Base-by-base conservation (phyloP, 139 green algal genomes). In the Diplosphaera chodatii region DNA sequence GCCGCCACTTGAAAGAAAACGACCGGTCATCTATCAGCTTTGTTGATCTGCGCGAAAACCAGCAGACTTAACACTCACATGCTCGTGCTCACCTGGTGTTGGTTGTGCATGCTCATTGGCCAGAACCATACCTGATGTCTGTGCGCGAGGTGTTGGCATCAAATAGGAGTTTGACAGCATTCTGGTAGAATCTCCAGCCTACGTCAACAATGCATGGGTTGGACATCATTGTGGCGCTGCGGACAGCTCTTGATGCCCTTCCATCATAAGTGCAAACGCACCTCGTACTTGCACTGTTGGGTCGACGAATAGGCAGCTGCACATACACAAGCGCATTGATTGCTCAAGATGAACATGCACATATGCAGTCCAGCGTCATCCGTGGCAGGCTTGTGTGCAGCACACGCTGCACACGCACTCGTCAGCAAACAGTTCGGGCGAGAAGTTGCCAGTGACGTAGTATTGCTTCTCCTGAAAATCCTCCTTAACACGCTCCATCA, bases 81-180 rank as follows among this genome's bases (percentile, higher is more conserved):
- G n/a, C n/a, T n/a, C n/a, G n/a, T n/a, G n/a, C n/a, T n/a, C n/a
- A n/a, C n/a, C n/a, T n/a, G n/a, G n/a, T n/a, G n/a, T n/a, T n/a
- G n/a, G n/a, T n/a, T n/a, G n/a, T n/a, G n/a, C n/a, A n/a, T n/a
- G n/a, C n/a, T n/a, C n/a, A n/a, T n/a, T 23, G 4, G 3, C 8
- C 25, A 74, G 72, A 20, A 69, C 18, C 3, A 82, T 64, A 77
- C 20, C 86, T 81, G 41, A 89, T 70, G 34, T 89, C 83, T 20
- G 83, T 80, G 8, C 70, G 71, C 1, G 76, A 84, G 18, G 62
- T 70, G 5, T 55, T 32, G 1, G 74, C 72, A n/a, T 89, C 78
- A 79, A 89, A 89, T 29, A 89, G 67, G 15, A 72, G 33, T 13
- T 74, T 70, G n/a, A 89, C 74, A 63, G 83, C 83, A 28, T 56